A percentile compares a stretch with the other conserved stretches of the same genome.
These are phyloP conservation scores for Paramecium bursaria DNA, from an alignment of 73 alveolate genomes.

Conservation along the genomic window DNA sequence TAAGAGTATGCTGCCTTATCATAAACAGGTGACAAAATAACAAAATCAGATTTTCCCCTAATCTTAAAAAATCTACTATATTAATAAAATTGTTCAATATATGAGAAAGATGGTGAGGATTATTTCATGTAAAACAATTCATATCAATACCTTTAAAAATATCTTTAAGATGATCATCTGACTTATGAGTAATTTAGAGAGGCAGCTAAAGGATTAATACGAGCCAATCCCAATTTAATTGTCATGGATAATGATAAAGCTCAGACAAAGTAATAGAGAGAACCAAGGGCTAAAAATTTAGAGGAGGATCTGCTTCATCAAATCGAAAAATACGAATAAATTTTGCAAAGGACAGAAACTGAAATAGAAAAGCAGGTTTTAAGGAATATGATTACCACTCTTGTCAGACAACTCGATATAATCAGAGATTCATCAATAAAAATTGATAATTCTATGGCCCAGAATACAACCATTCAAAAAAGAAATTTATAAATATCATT, in stretches of 20 bases:
- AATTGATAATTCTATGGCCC: not conserved
- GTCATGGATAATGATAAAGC: constrained; percentile 18
- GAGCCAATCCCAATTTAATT: constrained; percentile 29
- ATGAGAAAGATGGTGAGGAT: constrained; percentile 55
- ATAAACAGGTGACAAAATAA: constrained; percentile 15
- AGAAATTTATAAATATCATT: constrained; percentile 3
- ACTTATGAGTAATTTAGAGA: constrained; percentile 27
- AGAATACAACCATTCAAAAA: not conserved
- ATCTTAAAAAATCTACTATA: constrained; percentile 29
- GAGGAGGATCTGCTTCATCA: constrained; percentile 38
- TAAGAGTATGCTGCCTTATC: constrained; percentile 35
- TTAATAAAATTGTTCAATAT: constrained; percentile 35
- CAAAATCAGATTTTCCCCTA: constrained; percentile 25
- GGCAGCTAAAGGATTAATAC: constrained; percentile 9
- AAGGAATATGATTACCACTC: constrained; percentile 51
- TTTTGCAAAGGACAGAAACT: not conserved
- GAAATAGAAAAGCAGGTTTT: constrained; percentile 27
- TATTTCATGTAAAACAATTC: constrained; percentile 38
- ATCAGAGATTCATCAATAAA: constrained; percentile 27
- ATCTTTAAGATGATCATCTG: not conserved
- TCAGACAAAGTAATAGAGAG: not conserved
- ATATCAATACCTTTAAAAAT: not conserved
- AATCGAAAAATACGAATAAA: constrained; percentile 29
- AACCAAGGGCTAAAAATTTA: not conserved
- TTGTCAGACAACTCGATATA: constrained; percentile 37